phyloP scores from a whole-genome alignment of 1,284 basidiomycete species.

The Boletus hoseneyae region DNA sequence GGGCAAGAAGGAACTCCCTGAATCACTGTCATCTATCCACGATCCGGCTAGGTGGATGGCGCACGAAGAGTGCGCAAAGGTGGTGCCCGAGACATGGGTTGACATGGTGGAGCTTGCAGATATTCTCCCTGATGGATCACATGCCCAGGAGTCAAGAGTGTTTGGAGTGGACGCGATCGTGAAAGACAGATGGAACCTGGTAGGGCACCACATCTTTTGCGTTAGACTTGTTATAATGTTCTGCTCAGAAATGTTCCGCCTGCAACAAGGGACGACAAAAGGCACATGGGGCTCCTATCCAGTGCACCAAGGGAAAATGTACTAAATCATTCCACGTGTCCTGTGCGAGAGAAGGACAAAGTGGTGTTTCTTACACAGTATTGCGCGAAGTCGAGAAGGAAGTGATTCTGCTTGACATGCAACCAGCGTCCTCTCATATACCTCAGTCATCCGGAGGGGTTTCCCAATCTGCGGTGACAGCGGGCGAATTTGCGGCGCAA shows the following conservation, averaged over 20 bases:
- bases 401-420: constrained; percentile 55
- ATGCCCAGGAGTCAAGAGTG: constrained; percentile 53
- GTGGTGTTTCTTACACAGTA: constrained; percentile 58
- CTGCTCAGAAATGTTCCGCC: constrained; percentile 76
- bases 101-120: constrained; percentile 53
- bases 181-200: constrained; percentile 88
- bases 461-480: neutral
- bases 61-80: constrained; percentile 72
- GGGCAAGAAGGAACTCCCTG: constrained; percentile 47
- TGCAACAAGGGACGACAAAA: constrained; percentile 70
- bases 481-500: constrained; percentile 7
- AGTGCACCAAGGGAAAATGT: constrained; percentile 93
- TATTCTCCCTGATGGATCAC: constrained; percentile 31
- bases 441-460: constrained; percentile 21
- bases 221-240: constrained; percentile 5
- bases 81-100: constrained; percentile 85
- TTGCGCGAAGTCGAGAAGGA: constrained; percentile 74
- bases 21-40: constrained; percentile 26
- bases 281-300: constrained; percentile 85
- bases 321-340: constrained; percentile 91
- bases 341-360: constrained; percentile 69
- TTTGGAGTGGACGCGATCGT: constrained; percentile 83
- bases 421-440: constrained; percentile 10
- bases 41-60: constrained; percentile 57
- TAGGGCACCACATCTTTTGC: constrained; percentile 39